Conservation (phyloP, 139 green algal species). For the Chlorella sorokiniana region DNA sequence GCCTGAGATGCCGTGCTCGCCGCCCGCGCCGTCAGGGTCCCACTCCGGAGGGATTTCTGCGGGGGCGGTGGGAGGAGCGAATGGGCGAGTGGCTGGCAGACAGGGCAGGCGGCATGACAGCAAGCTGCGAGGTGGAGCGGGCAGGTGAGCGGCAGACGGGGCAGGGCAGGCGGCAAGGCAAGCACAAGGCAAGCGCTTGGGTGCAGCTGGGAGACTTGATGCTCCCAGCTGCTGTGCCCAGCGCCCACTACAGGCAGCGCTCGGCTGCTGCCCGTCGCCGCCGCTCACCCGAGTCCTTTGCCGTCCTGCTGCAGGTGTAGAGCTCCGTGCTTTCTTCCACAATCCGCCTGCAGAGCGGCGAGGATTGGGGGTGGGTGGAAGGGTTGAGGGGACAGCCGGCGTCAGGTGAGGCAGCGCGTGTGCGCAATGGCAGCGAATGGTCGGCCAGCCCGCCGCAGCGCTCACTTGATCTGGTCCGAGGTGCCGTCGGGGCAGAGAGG, state of each 20-base stretch:
- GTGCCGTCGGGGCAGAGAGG: conserved; percentile 59
- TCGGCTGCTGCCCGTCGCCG: not conserved
- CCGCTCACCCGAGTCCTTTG: conserved; percentile 21
- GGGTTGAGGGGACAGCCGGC: not conserved
- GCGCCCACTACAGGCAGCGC: not conserved
- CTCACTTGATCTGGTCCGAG: conserved; percentile 47
- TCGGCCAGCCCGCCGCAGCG: too few relatives aligned
- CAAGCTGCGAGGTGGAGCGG: not conserved
- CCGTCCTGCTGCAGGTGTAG: conserved; percentile 66
- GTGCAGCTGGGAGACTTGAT: not conserved
- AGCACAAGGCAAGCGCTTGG: too few relatives aligned
- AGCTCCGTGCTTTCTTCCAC: conserved; percentile 69
- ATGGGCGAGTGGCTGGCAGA: not conserved
- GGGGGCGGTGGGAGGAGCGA: not conserved
- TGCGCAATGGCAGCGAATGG: too few relatives aligned
- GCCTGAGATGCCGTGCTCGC: not conserved
- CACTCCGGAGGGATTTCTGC: conserved; percentile 42
- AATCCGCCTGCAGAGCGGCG: conserved; percentile 43
- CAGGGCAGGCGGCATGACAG: not conserved
- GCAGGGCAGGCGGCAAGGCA: not conserved
- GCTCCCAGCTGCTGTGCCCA: not conserved
- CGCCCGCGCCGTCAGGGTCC: conserved; percentile 26
- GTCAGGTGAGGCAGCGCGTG: not conserved
- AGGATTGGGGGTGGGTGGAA: too few relatives aligned
- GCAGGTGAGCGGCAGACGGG: not conserved